Base-by-base conservation (phyloP, 1,139 yeast species). In the Citeromyces siamensis region DNA sequence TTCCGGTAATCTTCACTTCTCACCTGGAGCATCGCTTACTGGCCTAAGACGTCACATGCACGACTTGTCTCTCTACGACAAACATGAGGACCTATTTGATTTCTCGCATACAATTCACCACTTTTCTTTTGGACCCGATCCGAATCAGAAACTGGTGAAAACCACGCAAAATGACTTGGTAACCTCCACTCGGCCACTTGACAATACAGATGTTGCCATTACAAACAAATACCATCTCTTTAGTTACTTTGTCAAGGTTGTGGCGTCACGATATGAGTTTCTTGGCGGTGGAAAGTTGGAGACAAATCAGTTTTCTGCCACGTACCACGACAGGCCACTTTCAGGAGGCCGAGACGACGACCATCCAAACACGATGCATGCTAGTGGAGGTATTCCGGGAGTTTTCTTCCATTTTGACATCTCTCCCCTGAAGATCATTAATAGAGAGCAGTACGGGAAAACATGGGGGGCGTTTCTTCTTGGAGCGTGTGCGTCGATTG, bases 291-390 rank as follows among this genome's bases (percentile, higher is more conserved):
- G 52, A 20, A 51, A 56, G 12, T 49, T 78, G n/a, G 95, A 85
- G 45, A 84, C 97, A 3, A 85, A 90, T 54, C 96, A 88, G 56
- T 88, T 84, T 59, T 75, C 90, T 3, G 93, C 81, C n/a, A 85
- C 95, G 2, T 71, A 73, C 35, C 98, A 90, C 56, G 88, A 83
- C 49, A 71, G 97, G 46, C 88, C 95, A 7, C 56, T 86, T 33
- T 45, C 37, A 21, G 97, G 98, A 10, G 98, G 97, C 23, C 68
- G 79, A 41, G 98, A 90, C 53, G 81, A 71, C 21, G 95, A 85
- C 53, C 95, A 90, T 57, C 88, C 88, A 37, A 81, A 84, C 53
- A 85, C 95, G 1, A 46, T 80, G 35, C 97, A 90, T 51, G 71
- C 78, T 2, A 63, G 73, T 39, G 96, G 96, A 16, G 98, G 98